These are phyloP conservation scores for Micractinium sp. DNA, from an alignment of 139 green algal species.

Conservation along the genomic window DNA sequence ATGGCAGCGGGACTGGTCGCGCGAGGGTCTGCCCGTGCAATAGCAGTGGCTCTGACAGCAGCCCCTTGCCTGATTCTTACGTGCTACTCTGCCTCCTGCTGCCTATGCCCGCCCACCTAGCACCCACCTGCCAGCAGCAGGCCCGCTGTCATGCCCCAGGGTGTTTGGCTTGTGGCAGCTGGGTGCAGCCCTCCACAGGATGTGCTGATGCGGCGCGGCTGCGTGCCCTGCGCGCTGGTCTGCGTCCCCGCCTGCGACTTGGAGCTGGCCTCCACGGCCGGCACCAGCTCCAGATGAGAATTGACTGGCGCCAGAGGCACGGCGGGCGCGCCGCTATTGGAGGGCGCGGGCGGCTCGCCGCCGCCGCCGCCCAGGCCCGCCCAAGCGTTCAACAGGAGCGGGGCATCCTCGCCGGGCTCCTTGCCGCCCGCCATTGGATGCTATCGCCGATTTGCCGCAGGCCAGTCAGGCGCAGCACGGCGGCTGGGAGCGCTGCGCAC, in stretches of 20 bases:
- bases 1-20: no score
- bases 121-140: slow-evolving; percentile 16
- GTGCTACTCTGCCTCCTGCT: no score
- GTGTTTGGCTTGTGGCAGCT: not conserved
- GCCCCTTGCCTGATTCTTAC: no score
- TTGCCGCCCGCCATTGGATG: not conserved
- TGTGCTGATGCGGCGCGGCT: not conserved
- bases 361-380: not conserved
- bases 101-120: no score
- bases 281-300: not conserved
- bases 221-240: not conserved
- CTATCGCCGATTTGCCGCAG: no score
- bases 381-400: not conserved
- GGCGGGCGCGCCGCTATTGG: not conserved
- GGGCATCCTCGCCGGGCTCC: not conserved
- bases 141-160: slow-evolving; percentile 13
- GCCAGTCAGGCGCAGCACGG: no score
- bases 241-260: not conserved
- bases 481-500: no score
- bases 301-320: not conserved
- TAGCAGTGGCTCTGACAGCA: no score
- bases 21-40: no score
- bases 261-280: not conserved
- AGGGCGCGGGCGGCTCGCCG: not conserved
- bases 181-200: not conserved